A percentile compares a stretch with the other conserved stretches of the same genome.
Evolutionary conservation across 225 moss, liverwort and hornwort genomes (phyloP).

Genomic region (Asterella californica): DNA sequence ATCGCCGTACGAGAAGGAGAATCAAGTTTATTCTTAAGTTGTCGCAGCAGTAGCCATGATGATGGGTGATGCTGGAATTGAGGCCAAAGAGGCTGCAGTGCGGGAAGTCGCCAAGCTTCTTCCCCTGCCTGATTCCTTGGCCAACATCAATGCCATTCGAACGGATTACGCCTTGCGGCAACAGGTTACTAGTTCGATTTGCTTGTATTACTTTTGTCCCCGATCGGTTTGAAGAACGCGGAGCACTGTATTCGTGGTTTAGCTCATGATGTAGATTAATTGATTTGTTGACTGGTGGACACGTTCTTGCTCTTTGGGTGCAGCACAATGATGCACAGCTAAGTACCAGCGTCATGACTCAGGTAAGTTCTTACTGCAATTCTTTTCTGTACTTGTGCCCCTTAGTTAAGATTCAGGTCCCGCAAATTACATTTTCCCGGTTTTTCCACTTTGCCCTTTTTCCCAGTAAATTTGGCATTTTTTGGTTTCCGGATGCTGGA

Average conservation of each 20-base stretch:
- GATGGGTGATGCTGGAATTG: conserved; percentile 96
- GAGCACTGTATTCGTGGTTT: not conserved
- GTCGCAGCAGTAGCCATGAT: conserved; percentile 44
- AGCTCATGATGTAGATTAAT: not conserved
- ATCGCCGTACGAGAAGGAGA: not conserved
- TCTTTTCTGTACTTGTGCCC: no score
- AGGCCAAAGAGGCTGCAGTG: conserved; percentile 98
- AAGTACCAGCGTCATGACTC: conserved; percentile 99
- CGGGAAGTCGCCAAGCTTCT: conserved; percentile 96
- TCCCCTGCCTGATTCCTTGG: conserved; percentile 83
- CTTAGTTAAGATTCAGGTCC: not conserved
- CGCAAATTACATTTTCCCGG: not conserved
- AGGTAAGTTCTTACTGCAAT: conserved; percentile 42
- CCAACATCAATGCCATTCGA: conserved; percentile 68
- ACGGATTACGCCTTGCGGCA: conserved; percentile 89
- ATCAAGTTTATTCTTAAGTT: not conserved
- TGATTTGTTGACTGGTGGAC: not conserved
- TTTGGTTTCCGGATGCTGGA: conserved; percentile 1
- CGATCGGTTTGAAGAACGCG: no score
- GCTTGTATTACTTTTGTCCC: not conserved
- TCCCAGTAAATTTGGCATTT: not conserved
- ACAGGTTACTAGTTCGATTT: conserved; percentile 44
- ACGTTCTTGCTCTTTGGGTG: conserved; percentile 2
- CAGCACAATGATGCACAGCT: conserved; percentile 99
- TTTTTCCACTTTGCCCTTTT: not conserved